Base-by-base conservation (phyloP, 2,329 filamentous ascomycete genomes). In the Bipolaris victoriae region DNA sequence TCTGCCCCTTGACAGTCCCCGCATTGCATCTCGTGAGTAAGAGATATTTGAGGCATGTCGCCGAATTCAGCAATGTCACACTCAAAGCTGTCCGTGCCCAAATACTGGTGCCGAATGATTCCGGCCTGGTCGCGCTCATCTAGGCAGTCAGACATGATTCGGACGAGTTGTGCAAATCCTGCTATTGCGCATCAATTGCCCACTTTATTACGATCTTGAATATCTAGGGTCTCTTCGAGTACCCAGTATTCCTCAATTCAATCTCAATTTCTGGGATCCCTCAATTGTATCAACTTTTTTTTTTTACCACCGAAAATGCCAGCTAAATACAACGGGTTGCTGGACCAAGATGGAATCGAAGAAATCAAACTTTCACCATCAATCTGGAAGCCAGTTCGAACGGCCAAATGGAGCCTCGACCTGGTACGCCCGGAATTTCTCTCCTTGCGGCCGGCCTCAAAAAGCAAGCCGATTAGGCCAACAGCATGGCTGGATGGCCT, bases 401-500 rank as follows among this genome's bases (percentile, higher is more conserved):
- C 61, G 15, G 60, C 67, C 40, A 61, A 69, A 62, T 72, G 67
- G 70, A 74, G 67, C 45, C 50, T 76, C 13, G 68, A 74, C 44
- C 20, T 65, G 40, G 62, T 74, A 16, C 73, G 71, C 15, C 73
- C 72, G 3, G 66, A 74, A 37, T 76, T 76, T 33, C 48, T 73
- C 5, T 55, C 53, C 6, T 46, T 69, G 7, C 63, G 68, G 50
- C 58, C 62, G 33, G 41, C 49, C 31, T 56, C 64, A 6, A 72
- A 71, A 44, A 53, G 10, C 26, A 67, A 68, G 15, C 52, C 62
- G 20, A 39, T 66, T 3, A 60, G 71, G 46, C 64, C 58, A 47
- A 76, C 73, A 47, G 71, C 73, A 6, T 76, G 72, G 72, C 79
- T 88, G 18, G 88, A 90, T 63, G 88, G 88, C 13, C 76, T 90